Evolutionary conservation across 192 early-diverging fungal species (phyloP), one percentile per base, ranked within the genome.

Genomic region (Linnemannia schmuckeri): DNA sequence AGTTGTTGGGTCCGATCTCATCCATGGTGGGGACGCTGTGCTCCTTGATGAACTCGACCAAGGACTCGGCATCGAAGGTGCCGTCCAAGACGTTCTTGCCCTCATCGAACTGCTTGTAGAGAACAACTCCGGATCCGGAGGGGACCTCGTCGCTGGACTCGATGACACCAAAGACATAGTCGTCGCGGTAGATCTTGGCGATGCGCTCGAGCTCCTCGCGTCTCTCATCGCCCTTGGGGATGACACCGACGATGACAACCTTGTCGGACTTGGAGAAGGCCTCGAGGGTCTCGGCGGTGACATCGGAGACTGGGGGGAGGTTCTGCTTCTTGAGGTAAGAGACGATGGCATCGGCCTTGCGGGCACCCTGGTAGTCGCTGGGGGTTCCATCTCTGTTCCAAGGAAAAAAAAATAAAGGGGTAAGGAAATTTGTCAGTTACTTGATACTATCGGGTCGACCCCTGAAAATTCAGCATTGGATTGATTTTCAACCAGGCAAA

Each of bases 101-200:
- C 77, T 98, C 97, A 82, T 98, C 98, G 81, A 97, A 97, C 83
- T 95, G 92, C 92, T 97, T 98, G 94, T 92, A 99, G 41, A 99
- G 85, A 41, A 96, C 93, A 63, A 99, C 81, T 22, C 91, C 92
- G 10, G 47, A 42, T 27, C 83, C 83, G 20, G 96, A 94, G 30
- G 88, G 78, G 40, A 94, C 81, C 42, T 91, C 89, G 30, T 92
- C 89, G 49, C 71, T 82, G 83, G 96, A 94, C 77, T 91, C 88
- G 52, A 96, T 92, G 74, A 93, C 89, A 89, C 96, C 98, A 88
- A 99, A 99, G 78, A 93, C 66, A 82, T 82, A 96, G 47, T 98
- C 95, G 74, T 99, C 96, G 82, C 98, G 97, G 57, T 96, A 91
- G 72, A 89, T 79, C 77, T 97, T 92, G 83, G 97, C 98, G 68